These are phyloP conservation scores for Termitomyces sp. DNA, from an alignment of 768 basidiomycete genomes.

Conservation along the genomic window DNA sequence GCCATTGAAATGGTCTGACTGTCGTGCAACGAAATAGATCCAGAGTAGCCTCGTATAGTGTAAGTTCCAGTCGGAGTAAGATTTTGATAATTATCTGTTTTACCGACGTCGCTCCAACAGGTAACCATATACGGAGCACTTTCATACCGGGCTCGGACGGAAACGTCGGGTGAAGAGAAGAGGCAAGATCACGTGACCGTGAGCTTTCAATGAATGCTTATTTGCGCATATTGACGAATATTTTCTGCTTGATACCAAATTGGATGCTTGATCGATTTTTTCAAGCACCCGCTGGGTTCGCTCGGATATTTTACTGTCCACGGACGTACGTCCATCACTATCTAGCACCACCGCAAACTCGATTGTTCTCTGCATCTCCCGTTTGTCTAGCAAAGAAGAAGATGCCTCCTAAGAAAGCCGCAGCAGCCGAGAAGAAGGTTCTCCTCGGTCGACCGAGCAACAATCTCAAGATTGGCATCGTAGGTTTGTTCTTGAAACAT, in stretches of 20 bases:
- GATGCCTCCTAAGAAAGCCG: slow-evolving; percentile 92
- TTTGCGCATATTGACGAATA: slow-evolving; percentile 6
- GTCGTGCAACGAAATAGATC: too few relatives aligned
- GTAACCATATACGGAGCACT: too few relatives aligned
- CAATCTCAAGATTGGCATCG: slow-evolving; percentile 98
- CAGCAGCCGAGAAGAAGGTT: slow-evolving; percentile 71
- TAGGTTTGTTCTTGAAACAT: slow-evolving; percentile 58
- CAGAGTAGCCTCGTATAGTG: neutral
- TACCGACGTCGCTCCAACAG: too few relatives aligned
- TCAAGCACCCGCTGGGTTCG: slow-evolving; percentile 9
- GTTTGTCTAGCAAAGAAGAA: slow-evolving; percentile 43
- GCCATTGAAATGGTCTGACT: too few relatives aligned
- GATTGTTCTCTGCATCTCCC: slow-evolving; percentile 31
- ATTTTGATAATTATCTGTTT: too few relatives aligned
- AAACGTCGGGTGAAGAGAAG: too few relatives aligned
- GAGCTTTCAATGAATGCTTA: neutral
- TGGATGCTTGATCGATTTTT: slow-evolving; percentile 22
- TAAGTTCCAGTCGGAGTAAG: too few relatives aligned
- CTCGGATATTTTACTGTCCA: slow-evolving; percentile 10
- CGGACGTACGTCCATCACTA: slow-evolving; percentile 6
- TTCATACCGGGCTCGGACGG: too few relatives aligned
- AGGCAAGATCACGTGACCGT: neutral
- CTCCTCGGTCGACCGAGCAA: slow-evolving; percentile 90
- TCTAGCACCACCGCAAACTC: neutral
- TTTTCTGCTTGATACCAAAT: slow-evolving; percentile 12